Base-by-base conservation (phyloP, 202 grass and related monocot species). In the Hordeum pubiflorum region DNA sequence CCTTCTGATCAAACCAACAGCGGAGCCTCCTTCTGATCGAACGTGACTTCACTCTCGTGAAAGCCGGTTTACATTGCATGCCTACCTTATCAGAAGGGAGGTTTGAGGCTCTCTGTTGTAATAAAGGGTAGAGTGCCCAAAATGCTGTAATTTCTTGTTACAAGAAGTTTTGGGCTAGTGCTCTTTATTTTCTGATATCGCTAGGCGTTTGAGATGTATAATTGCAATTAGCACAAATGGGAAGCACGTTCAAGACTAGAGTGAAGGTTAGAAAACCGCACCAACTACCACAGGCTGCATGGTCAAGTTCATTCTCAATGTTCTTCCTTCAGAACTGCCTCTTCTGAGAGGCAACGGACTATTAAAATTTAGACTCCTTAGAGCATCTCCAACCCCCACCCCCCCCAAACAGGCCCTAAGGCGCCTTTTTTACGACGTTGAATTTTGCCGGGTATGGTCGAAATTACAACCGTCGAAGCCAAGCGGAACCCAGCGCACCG, bases 121-220 rank as follows among this genome's bases (percentile, higher is more conserved):
- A 87, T 79, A 79, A 82, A 41, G 36, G 57, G 57, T 12, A 79
- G 4, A 79, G 77, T 77, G 74, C 26, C 64, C 13, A 56, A 11
- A 44, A 59, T 60, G 13, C 38, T 80, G 29, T 54, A 23, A 46
- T 72, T 78, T 62, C 3, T 50, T 10, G 23, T 57, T 31, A 61
- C 26, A 58, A 31, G n/a, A 58, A 24, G 21, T 17, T 23, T 37
- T 40, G 48, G 14, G 13, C 18, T 4, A 23, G 44, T 73, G 3
- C 18, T 24, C 11, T 10, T 6, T 21, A 3, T 43, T 15, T 50
- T 33, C 26, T 17, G 15, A 48, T 31, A 29, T 1, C 0, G n/a
- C 6, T 21, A 22, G 2, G 18, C 18, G 21, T 22, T 67, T 21
- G 31, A 40, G 64, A 38, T 68, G 9, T 43, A 34, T 67, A 29